Conservation (phyloP, 2,329 filamentous ascomycete species). For the Paecilomyces variotii region DNA sequence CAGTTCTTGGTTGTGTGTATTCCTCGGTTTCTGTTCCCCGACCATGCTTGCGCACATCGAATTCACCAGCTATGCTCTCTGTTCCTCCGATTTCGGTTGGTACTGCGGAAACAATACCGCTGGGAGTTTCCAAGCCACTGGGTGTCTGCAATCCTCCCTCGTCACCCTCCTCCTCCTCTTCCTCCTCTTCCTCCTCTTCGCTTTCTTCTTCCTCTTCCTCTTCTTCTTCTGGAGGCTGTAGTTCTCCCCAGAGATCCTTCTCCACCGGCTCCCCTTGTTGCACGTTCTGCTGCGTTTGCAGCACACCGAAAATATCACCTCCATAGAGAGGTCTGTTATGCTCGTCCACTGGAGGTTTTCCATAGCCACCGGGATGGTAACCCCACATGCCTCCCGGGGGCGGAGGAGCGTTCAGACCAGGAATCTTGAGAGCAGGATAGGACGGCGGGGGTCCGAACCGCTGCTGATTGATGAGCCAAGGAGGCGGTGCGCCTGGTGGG, state of each 20-base stretch:
- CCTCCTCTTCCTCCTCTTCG: conserved; percentile 66
- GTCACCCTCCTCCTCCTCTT: conserved; percentile 55
- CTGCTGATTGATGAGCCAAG: conserved; percentile 96
- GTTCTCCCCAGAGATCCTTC: conserved; percentile 81
- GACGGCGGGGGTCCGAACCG: conserved; percentile 87
- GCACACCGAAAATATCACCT: conserved; percentile 85
- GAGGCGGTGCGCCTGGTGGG: conserved; percentile 82
- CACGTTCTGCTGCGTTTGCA: conserved; percentile 53
- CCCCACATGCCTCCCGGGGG: conserved; percentile 88
- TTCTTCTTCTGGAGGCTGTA: conserved; percentile 72
- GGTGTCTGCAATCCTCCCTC: conserved; percentile 64
- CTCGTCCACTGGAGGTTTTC: conserved; percentile 91
- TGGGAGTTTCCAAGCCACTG: conserved; percentile 69
- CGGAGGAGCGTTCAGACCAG: conserved; percentile 86
- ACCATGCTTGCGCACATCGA: conserved; percentile 81
- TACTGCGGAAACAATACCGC: conserved; percentile 70
- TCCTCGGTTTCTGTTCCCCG: conserved; percentile 86
- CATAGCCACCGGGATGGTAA: conserved; percentile 90
- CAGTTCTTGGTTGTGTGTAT: conserved; percentile 61
- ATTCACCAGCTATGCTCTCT: conserved; percentile 73
- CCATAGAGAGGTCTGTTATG: conserved; percentile 86
- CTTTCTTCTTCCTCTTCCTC: conserved; percentile 62
- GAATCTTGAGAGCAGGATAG: conserved; percentile 90
- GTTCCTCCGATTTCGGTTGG: conserved; percentile 71
- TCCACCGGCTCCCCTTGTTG: conserved; percentile 73